These are phyloP conservation scores for Physcomitrium patens DNA, from an alignment of 225 moss, liverwort and hornwort genomes.

Conservation along the genomic window DNA sequence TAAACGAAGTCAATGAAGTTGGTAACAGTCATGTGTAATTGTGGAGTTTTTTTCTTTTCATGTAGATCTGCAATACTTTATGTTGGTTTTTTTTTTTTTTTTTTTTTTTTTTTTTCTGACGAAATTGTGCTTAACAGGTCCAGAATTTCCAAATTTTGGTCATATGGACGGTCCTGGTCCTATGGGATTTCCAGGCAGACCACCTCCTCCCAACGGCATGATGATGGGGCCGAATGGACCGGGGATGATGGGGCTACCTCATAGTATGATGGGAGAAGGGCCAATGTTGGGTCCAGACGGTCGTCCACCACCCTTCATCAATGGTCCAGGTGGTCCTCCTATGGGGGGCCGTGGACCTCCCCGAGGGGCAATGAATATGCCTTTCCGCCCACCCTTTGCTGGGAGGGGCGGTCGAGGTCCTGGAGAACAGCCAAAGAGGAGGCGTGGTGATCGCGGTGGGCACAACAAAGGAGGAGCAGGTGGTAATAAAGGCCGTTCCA, in stretches of 20 bases:
- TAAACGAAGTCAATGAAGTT: neutral
- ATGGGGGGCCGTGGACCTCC: constrained; percentile 83
- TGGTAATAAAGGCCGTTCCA: constrained; percentile 61
- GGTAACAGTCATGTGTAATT: constrained; percentile 22
- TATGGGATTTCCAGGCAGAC: constrained; percentile 88
- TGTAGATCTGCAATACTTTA: neutral
- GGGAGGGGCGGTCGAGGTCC: constrained; percentile 79
- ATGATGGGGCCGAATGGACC: constrained; percentile 94
- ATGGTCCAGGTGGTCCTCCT: constrained; percentile 71
- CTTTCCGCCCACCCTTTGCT: constrained; percentile 82
- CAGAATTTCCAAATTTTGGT: constrained; percentile 90
- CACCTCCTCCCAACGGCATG: constrained; percentile 65
- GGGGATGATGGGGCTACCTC: constrained; percentile 95
- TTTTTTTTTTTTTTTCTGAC: neutral
- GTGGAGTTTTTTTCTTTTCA: constrained; percentile 13
- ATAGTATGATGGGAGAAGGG: constrained; percentile 71
- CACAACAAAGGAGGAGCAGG: constrained; percentile 58
- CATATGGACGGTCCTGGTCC: constrained; percentile 95
- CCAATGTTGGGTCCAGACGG: constrained; percentile 83
- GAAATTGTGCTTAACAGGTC: constrained; percentile 56
- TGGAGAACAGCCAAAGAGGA: constrained; percentile 87
- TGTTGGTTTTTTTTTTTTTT: neutral
- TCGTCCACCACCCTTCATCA: constrained; percentile 81
- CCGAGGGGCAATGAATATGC: constrained; percentile 65
- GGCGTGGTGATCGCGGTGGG: constrained; percentile 78